Percentiles rank a stretch among this genome's conserved stretches.
Conservation (phyloP, 129 eudicot genomes). For the Tagetes erecta region DNA sequence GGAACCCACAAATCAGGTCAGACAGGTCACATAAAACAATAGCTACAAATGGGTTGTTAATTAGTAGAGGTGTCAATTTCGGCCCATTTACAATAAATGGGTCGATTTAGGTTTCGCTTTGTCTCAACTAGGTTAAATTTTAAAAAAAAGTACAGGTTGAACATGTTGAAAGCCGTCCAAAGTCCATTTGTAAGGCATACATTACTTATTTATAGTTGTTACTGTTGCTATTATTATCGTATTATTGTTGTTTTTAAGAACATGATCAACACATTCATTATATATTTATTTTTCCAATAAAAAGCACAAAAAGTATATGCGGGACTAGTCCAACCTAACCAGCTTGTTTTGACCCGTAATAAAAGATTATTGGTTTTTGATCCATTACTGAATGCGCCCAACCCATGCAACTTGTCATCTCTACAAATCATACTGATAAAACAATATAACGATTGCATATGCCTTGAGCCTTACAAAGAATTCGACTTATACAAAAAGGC, state of each 20-base stretch:
- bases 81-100: not conserved
- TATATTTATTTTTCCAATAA: not conserved
- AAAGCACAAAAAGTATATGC: not conserved
- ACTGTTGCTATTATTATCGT: too few species aligned
- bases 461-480: conserved; percentile 55
- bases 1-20: conserved; percentile 25
- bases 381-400: not conserved
- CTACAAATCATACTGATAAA: conserved; percentile 1
- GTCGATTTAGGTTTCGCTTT: not conserved
- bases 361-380: not conserved
- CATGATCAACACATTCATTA: not conserved
- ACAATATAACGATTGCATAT: not conserved
- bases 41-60: not conserved
- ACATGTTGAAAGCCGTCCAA: not conserved
- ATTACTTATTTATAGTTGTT: not conserved
- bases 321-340: not conserved
- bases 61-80: not conserved
- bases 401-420: not conserved
- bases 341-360: not conserved
- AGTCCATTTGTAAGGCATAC: not conserved
- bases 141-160: not conserved
- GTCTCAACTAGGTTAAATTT: not conserved
- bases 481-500: conserved; percentile 73
- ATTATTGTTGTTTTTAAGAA: not conserved
- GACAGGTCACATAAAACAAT: not conserved